phyloP scores from a whole-genome alignment of 2,329 filamentous ascomycete species.

The Fusarium albidum region DNA sequence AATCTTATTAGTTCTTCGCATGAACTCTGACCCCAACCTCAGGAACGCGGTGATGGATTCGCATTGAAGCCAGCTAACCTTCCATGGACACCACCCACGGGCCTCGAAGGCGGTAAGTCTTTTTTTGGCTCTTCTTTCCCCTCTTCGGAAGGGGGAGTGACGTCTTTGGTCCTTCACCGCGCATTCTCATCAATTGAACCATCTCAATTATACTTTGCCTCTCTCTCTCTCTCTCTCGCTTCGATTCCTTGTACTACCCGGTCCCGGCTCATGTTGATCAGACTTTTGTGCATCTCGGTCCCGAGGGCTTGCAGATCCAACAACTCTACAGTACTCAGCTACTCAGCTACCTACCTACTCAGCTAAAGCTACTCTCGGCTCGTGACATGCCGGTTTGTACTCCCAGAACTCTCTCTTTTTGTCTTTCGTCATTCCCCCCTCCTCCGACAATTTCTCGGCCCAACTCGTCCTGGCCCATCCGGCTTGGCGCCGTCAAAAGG shows the following conservation, averaged over 20 bases:
- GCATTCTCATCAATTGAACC: constrained; percentile 1
- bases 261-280: neutral
- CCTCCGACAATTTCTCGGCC: constrained; percentile 20
- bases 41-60: constrained; percentile 2
- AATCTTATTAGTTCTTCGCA: neutral
- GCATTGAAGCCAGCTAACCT: neutral
- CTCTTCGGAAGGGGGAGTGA: constrained; percentile 19
- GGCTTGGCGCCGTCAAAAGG: constrained; percentile 28
- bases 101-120: too few species aligned
- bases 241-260: constrained; percentile 5
- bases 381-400: constrained; percentile 10
- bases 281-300: neutral
- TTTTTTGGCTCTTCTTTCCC: too few species aligned
- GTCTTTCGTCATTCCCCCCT: constrained; percentile 32
- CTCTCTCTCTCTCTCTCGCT: neutral
- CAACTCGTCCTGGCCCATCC: constrained; percentile 22
- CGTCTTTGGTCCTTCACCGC: constrained; percentile 25
- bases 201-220: neutral
- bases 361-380: neutral
- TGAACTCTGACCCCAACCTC: neutral
- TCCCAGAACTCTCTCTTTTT: constrained; percentile 22
- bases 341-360: too few species aligned
- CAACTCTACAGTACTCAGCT: neutral
- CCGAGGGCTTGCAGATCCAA: neutral
- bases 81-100: too few species aligned